Conservation (phyloP, 768 basidiomycete species). For the Kwoniella sp. region DNA sequence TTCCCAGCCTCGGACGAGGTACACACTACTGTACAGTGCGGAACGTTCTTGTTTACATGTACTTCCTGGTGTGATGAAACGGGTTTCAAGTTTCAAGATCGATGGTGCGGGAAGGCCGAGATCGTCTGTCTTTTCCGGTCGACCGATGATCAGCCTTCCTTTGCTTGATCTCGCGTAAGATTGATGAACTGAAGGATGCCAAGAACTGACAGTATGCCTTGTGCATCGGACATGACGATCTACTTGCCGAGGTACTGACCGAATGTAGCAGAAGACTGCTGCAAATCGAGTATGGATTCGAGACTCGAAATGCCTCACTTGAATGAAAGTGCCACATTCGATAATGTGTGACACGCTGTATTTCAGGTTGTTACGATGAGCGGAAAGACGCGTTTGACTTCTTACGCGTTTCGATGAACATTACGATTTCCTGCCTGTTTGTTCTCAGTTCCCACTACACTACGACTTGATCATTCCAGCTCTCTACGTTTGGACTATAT, state of each 20-base stretch:
- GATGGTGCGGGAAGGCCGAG: neutral
- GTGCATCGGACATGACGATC: no score
- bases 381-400: conserved; percentile 4
- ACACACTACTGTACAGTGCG: no score
- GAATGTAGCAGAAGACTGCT: no score
- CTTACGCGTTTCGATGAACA: neutral
- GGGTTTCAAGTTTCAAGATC: neutral
- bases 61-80: no score
- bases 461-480: neutral
- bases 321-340: conserved; percentile 4
- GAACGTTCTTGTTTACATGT: no score
- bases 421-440: neutral
- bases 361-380: no score
- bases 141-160: neutral
- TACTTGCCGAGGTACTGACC: no score
- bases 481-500: neutral
- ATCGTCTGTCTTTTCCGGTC: neutral
- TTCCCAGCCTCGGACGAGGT: no score
- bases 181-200: neutral
- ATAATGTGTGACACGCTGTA: no score
- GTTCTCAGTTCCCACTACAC: neutral
- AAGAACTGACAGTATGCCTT: neutral
- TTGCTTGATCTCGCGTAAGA: neutral
- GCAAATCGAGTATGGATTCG: no score
- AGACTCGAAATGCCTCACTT: neutral